Conservation (phyloP, 495 filamentous ascomycete genomes). For the Aspergillus cavernicola region DNA sequence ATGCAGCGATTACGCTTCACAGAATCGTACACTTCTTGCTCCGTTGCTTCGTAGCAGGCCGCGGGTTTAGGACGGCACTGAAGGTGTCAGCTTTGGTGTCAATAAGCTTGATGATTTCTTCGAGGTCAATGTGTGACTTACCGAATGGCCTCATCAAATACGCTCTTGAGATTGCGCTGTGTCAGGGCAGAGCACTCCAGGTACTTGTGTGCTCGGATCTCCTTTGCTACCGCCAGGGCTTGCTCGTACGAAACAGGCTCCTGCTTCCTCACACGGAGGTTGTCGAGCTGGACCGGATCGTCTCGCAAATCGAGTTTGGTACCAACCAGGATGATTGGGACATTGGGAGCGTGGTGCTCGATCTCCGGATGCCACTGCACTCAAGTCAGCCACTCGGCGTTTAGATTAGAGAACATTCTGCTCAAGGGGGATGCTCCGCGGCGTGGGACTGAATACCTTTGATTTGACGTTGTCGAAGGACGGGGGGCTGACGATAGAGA, state of each 20-base stretch:
- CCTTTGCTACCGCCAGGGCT: slow-evolving; percentile 78
- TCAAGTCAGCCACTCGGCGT: slow-evolving; percentile 8
- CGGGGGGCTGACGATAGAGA: slow-evolving; percentile 94
- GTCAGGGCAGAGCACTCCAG: slow-evolving; percentile 98
- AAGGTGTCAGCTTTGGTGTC: background rate
- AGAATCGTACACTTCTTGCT: slow-evolving; percentile 77
- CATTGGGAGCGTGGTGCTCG: slow-evolving; percentile 89
- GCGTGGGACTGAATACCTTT: slow-evolving; percentile 57
- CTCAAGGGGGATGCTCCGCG: background rate
- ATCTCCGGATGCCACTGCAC: slow-evolving; percentile 93
- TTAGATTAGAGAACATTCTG: background rate
- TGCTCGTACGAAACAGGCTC: slow-evolving; percentile 87
- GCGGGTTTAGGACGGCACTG: slow-evolving; percentile 81
- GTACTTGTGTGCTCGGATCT: slow-evolving; percentile 92
- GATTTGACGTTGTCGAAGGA: slow-evolving; percentile 98
- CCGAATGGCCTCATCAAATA: slow-evolving; percentile 98
- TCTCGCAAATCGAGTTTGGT: slow-evolving; percentile 97
- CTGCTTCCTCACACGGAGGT: slow-evolving; percentile 82
- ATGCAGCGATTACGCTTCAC: slow-evolving; percentile 36
- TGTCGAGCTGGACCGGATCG: slow-evolving; percentile 73
- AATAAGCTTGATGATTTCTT: too few species aligned
- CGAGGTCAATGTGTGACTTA: slow-evolving; percentile 35
- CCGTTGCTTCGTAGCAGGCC: slow-evolving; percentile 58
- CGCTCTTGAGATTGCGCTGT: slow-evolving; percentile 92
- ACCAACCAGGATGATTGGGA: slow-evolving; percentile 95